These are phyloP conservation scores for Recurvomyces mirabilis DNA, from an alignment of 495 filamentous ascomycete genomes.

Conservation along the genomic window DNA sequence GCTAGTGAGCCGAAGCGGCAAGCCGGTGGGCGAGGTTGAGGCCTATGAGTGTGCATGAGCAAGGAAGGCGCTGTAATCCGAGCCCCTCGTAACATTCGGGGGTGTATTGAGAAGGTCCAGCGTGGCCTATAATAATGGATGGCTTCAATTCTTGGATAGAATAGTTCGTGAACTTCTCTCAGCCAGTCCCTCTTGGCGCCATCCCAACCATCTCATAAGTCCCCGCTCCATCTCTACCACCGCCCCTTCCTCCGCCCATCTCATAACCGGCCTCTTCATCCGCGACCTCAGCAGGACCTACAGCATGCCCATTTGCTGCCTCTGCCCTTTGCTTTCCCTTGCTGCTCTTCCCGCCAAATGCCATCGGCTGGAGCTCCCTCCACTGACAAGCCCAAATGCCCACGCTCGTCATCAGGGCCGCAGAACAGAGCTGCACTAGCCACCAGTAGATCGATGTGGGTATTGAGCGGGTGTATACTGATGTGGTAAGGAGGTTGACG, in stretches of 20 bases:
- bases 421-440: conserved; percentile 60
- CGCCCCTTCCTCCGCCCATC: conserved; percentile 40
- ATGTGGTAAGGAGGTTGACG: conserved; percentile 69
- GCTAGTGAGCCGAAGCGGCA: conserved; percentile 10
- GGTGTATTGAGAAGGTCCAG: background rate
- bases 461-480: conserved; percentile 60
- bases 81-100: too few relatives aligned
- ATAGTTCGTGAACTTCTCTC: conserved; percentile 2
- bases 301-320: conserved; percentile 22
- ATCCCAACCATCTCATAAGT: conserved; percentile 76
- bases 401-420: conserved; percentile 54
- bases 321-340: conserved; percentile 22
- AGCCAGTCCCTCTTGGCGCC: conserved; percentile 19
- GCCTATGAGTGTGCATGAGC: conserved; percentile 21
- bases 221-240: conserved; percentile 48
- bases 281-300: background rate
- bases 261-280: conserved; percentile 43
- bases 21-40: conserved; percentile 20
- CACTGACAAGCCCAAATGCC: conserved; percentile 88
- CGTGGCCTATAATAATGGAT: background rate
- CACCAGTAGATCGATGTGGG: conserved; percentile 80
- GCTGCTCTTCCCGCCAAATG: conserved; percentile 52
- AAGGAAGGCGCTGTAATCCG: background rate
- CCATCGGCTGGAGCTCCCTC: conserved; percentile 78
- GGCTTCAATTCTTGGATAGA: background rate